Base-by-base conservation (phyloP, 2,329 filamentous ascomycete genomes). In the Sporothrix sp. region DNA sequence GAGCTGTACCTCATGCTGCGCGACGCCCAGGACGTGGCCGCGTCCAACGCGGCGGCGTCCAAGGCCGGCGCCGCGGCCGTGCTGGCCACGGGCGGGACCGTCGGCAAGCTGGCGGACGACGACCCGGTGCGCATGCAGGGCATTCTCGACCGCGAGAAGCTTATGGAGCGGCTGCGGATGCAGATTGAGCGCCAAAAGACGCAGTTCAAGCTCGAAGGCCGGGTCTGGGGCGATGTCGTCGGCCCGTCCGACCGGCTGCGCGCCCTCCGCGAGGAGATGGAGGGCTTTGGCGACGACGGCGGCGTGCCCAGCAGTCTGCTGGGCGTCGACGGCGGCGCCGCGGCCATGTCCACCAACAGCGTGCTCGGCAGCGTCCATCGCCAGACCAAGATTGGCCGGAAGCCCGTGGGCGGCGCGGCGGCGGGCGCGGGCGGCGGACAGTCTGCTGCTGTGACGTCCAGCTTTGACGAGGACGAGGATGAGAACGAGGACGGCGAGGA, bases 1-100 rank as follows among this genome's bases (percentile, higher is more conserved):
- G 93, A 98, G 68, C 71, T 98, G 20, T 98, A 97, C 66, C 84
- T 98, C 51, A 98, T 98, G 93, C 83, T 98, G 57, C 82, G 91
- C 54, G 93, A 98, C 67, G 91, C 93, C 33, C 91, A 97, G 67
- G 91, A 98, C 62, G 88, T 96, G 58, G 91, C 91, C 40, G 90
- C 89, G 21, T 89, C 91, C 3, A 87, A 87, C 60, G 86, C 88
- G 49, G 69, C 69, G 1, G 71, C 71, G 56, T 36, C 39, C 36
- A 57, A 55, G 48, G 46, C 51, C 30, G 33, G 35, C 10, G 51
- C 42, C 2, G 50, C 43, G 2, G 48, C 39, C 7, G 47, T 48
- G 13, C 33, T 47, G n/a, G 43, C 18, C 9, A 35, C 35, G 7
- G 71, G 71, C 36, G 72, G 67, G 50, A 35, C 38, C 11, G 32